Evolutionary conservation across 2,329 filamentous ascomycete genomes (phyloP).

Genomic region (Falciphora oryzae): DNA sequence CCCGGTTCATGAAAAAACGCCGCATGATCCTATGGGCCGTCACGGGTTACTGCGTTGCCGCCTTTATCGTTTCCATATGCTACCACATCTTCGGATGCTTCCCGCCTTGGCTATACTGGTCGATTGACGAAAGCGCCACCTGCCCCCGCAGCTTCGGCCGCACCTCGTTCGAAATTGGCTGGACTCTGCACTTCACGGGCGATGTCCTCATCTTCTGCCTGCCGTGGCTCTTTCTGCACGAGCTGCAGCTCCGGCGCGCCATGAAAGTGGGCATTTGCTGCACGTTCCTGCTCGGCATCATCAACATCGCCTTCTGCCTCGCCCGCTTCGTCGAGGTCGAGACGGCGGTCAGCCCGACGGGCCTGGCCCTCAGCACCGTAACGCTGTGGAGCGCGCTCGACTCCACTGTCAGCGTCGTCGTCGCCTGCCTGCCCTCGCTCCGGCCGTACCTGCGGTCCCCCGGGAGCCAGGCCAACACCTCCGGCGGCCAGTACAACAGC

Average conservation of each 20-base stretch:
- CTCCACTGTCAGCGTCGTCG: not conserved
- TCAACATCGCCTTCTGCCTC: conserved; percentile 5
- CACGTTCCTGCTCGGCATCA: conserved; percentile 4
- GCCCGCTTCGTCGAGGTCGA: not conserved
- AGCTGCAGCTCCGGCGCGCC: not conserved
- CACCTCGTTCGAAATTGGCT: not conserved
- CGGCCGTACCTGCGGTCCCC: conserved; percentile 21
- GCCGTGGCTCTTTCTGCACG: conserved; percentile 4
- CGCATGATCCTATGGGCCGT: not conserved
- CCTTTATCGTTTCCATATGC: not conserved
- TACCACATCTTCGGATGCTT: not conserved
- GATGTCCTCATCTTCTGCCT: not conserved
- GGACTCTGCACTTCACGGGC: not conserved
- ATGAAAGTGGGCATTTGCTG: conserved; percentile 3
- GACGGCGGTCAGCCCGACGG: not conserved
- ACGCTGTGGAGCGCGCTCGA: conserved; percentile 2
- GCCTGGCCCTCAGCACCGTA: not conserved
- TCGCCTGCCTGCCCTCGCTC: conserved; percentile 18
- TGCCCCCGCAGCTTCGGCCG: not conserved
- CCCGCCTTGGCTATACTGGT: not conserved
- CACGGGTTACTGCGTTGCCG: not conserved
- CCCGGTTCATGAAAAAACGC: not conserved
- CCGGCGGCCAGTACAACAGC: no score
- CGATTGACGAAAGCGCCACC: not conserved
- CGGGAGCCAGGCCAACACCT: not conserved